Conservation (phyloP, 139 green algal species). For the Chlamydomonas schloesseri region DNA sequence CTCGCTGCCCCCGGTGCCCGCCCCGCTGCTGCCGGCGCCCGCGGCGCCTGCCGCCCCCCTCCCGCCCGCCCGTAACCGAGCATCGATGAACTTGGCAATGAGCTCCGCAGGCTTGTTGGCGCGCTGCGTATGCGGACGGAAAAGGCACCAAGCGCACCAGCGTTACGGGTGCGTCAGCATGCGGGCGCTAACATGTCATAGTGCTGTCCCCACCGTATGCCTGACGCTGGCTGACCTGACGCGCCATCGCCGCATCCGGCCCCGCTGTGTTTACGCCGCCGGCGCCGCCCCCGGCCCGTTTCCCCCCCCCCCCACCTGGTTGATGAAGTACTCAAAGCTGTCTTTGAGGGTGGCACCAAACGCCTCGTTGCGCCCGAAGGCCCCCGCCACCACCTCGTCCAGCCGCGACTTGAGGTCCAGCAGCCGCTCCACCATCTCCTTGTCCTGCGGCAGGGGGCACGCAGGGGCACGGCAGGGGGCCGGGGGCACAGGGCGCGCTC, state of each 20-base stretch:
- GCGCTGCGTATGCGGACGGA: too few relatives aligned
- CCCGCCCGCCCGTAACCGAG: slow-evolving; percentile 77
- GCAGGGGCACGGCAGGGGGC: not conserved
- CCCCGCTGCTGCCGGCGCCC: slow-evolving; percentile 2
- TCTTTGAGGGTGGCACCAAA: slow-evolving; percentile 86
- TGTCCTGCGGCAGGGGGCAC: slow-evolving; percentile 67
- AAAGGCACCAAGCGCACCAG: too few relatives aligned
- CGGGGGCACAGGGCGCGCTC: not conserved
- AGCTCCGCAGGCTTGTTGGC: slow-evolving; percentile 93
- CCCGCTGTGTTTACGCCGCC: too few relatives aligned
- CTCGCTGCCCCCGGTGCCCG: slow-evolving; percentile 66
- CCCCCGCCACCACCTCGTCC: slow-evolving; percentile 70
- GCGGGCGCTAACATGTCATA: too few relatives aligned
- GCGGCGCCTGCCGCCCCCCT: slow-evolving; percentile 68
- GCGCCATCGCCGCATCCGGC: too few relatives aligned
- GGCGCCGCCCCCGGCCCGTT: too few relatives aligned
- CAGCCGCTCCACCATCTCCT: slow-evolving; percentile 91
- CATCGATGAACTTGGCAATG: slow-evolving; percentile 97
- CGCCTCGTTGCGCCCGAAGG: slow-evolving; percentile 73
- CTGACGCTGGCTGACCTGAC: too few relatives aligned
- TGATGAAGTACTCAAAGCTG: slow-evolving; percentile 96
- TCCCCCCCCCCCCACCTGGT: slow-evolving; percentile 65
- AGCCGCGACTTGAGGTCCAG: slow-evolving; percentile 85
- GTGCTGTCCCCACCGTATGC: too few relatives aligned
- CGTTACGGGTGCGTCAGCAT: too few relatives aligned